phyloP scores from a whole-genome alignment of 2,329 filamentous ascomycete genomes.

The Alternaria conjuncta region DNA sequence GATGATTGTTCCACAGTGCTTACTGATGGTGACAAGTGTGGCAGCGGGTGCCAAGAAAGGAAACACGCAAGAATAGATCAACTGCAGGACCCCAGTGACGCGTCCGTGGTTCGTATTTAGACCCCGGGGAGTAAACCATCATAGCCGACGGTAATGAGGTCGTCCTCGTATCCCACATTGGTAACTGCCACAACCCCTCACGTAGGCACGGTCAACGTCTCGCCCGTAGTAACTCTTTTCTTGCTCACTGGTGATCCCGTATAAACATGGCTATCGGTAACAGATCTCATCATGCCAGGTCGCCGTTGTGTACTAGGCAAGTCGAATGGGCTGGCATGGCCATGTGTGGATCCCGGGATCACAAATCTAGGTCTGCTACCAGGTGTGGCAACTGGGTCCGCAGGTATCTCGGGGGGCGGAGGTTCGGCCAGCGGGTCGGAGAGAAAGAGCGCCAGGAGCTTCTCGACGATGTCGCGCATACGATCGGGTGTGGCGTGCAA shows the following conservation, averaged over 20 bases:
- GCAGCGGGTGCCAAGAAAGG: not conserved
- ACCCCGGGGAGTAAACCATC: no score
- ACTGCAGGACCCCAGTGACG: not conserved
- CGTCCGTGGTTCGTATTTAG: not conserved
- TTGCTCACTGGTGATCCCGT: slow-evolving; percentile 36
- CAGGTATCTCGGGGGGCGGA: slow-evolving; percentile 12
- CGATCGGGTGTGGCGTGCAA: slow-evolving; percentile 51
- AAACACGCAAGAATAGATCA: not conserved
- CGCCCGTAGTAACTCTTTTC: slow-evolving; percentile 9
- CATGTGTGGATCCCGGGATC: slow-evolving; percentile 28
- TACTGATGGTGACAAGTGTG: slow-evolving; percentile 5
- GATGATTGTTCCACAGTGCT: slow-evolving; percentile 7
- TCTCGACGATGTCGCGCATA: slow-evolving; percentile 57
- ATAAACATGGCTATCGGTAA: slow-evolving; percentile 21
- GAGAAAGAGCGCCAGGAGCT: slow-evolving; percentile 55
- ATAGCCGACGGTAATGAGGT: not conserved
- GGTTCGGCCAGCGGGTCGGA: slow-evolving; percentile 50
- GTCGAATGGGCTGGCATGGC: slow-evolving; percentile 42
- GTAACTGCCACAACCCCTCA: not conserved
- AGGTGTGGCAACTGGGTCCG: slow-evolving; percentile 36
- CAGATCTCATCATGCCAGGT: slow-evolving; percentile 21
- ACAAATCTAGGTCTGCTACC: slow-evolving; percentile 26
- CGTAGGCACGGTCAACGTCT: not conserved
- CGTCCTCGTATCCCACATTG: not conserved
- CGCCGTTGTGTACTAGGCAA: slow-evolving; percentile 34